Conservation (phyloP, 2,329 filamentous ascomycete genomes). For the Conoideocrella luteorostrata region DNA sequence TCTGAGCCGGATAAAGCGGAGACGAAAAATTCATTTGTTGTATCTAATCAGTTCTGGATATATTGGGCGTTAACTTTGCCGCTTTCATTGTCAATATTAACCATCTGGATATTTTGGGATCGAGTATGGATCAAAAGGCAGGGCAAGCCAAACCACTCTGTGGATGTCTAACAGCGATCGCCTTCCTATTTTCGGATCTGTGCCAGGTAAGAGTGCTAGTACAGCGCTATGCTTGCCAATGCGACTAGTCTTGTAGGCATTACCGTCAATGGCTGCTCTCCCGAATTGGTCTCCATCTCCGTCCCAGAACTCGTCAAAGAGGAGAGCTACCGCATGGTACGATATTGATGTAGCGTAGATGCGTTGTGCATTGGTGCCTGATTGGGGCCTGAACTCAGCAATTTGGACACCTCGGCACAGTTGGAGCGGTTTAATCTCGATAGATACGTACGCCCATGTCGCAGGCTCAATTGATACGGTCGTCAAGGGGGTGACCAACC, state of each 20-base stretch:
- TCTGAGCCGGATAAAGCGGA: background rate
- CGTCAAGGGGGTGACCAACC: too few species aligned
- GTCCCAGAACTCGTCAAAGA: background rate
- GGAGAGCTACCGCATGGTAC: background rate
- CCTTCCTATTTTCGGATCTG: background rate
- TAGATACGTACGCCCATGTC: too few species aligned
- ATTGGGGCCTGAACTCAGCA: too few species aligned
- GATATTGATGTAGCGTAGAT: background rate
- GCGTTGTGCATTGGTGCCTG: too few species aligned
- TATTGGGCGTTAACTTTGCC: slow-evolving; percentile 4
- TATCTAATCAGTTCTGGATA: slow-evolving; percentile 8
- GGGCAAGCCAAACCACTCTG: background rate
- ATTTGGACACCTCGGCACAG: too few species aligned
- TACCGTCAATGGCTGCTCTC: background rate
- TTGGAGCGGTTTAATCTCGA: too few species aligned
- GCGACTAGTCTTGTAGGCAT: background rate
- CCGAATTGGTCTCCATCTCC: too few species aligned
- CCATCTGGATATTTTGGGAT: slow-evolving; percentile 1
- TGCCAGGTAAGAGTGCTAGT: background rate
- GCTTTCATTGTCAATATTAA: background rate
- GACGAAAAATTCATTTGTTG: background rate
- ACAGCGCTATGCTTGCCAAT: background rate
- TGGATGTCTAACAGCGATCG: too few species aligned
- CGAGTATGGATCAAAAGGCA: background rate
- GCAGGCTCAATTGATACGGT: too few species aligned